A percentile compares a stretch with the other conserved stretches of the same genome.
These are phyloP conservation scores for Yamagishiella unicocca DNA, from an alignment of 139 green algal genomes.

Conservation along the genomic window DNA sequence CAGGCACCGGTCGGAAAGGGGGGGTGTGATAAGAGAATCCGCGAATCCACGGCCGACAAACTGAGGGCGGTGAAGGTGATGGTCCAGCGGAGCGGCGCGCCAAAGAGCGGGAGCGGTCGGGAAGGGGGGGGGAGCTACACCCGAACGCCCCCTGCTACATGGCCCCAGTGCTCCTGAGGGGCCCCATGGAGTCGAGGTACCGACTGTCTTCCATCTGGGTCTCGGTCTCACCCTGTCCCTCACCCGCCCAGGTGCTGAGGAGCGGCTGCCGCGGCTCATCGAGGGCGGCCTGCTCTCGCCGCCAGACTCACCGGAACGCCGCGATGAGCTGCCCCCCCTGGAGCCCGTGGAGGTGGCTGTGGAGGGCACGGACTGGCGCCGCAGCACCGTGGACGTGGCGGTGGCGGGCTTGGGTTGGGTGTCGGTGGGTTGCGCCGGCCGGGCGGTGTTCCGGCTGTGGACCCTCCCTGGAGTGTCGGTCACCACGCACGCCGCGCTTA, in stretches of 20 bases:
- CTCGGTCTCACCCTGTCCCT: too few species aligned
- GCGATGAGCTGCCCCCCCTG: slow-evolving; percentile 57
- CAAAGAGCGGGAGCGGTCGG: too few species aligned
- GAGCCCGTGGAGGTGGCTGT: slow-evolving; percentile 67
- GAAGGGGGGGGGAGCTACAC: too few species aligned
- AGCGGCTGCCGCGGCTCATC: slow-evolving; percentile 71
- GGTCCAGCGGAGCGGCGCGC: too few species aligned
- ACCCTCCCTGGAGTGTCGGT: slow-evolving; percentile 81
- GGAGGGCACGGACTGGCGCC: slow-evolving; percentile 52
- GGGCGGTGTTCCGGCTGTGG: slow-evolving; percentile 86
- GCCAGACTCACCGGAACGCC: slow-evolving; percentile 63
- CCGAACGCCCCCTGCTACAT: too few species aligned
- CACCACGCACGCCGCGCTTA: slow-evolving; percentile 86
- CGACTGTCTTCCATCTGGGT: too few species aligned
- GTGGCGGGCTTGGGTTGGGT: slow-evolving; percentile 93
- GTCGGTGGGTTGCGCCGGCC: slow-evolving; percentile 80
- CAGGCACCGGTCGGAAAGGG: too few species aligned
- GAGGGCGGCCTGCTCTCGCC: slow-evolving; percentile 79
- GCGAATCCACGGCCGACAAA: too few species aligned
- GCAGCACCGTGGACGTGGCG: slow-evolving; percentile 71
- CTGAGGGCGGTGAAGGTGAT: too few species aligned
- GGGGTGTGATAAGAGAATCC: too few species aligned
- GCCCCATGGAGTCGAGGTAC: too few species aligned
- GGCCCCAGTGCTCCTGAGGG: too few species aligned
- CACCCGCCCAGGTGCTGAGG: slow-evolving; percentile 59